Evolutionary conservation across 2,329 filamentous ascomycete genomes (phyloP), one percentile per base, ranked within the genome.

Genomic region (Diplodia intermedia): DNA sequence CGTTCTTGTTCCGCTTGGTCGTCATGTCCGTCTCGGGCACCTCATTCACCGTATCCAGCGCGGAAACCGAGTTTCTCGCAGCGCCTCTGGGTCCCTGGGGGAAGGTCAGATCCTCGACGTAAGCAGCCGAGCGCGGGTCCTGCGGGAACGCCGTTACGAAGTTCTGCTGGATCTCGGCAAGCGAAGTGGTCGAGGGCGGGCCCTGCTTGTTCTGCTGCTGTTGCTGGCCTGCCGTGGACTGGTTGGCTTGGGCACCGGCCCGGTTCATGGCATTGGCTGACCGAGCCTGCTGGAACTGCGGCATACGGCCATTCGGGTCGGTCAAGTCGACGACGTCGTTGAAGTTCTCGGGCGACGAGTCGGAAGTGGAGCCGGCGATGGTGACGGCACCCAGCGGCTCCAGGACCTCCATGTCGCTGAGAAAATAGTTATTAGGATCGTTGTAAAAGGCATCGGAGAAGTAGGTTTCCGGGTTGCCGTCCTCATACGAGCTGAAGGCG

Each of bases 351-450:
- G 78, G 78, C 43, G 78, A 79, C 31, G 77, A 79, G 60, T 79
- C 78, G 50, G 77, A 73, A 11, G 76, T 79, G 29, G 76, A 77
- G 61, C 72, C 76, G 66, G 71, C 75, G 33, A 75, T 69, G 36
- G 71, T 73, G 43, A 66, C 67, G 69, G 76, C 74, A 66, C 73
- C 74, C 68, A 78, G 76, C 49, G 77, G 77, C 65, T 77, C 76
- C 33, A 79, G 74, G 67, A 79, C 74, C 67, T 79, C 78, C 11
- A 79, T 71, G 61, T 79, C 78, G 74, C 76, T 75, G 65, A 79
- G 75, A 69, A 79, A 78, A 73, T 79, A 79, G 71, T 79, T 76
- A 74, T 77, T 78, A 47, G 76, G 72, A 66, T 72, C 70, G 71
- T 79, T 79, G 63, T 79, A 68, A 38, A 65, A 67, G 62, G 75